A percentile compares a stretch with the other conserved stretches of the same genome.
These are phyloP conservation scores for Phytophthora pistaciae DNA, from an alignment of 352 stramenopile genomes.

Conservation along the genomic window DNA sequence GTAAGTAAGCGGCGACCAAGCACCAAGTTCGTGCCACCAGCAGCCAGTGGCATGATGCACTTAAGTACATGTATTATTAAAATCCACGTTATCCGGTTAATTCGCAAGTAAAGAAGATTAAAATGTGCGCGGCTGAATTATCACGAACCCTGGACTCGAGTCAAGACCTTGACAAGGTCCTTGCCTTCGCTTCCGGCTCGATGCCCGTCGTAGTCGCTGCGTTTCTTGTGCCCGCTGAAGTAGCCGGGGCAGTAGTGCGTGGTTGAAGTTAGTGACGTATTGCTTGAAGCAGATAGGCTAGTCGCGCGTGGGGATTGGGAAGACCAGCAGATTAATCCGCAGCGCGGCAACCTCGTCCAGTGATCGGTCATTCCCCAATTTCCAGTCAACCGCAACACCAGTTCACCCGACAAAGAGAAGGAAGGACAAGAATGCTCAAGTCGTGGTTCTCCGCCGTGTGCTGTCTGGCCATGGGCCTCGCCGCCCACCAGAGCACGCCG, in stretches of 20 bases:
- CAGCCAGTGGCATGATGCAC: no score
- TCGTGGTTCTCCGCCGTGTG: conserved; percentile 38
- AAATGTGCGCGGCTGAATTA: conserved; percentile 16
- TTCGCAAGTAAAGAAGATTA: conserved; percentile 10
- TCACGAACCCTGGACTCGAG: not conserved
- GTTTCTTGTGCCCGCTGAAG: conserved; percentile 14
- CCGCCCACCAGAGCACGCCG: conserved; percentile 6
- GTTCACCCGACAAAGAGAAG: conserved; percentile 7
- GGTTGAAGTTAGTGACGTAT: conserved; percentile 27
- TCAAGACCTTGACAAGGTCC: not conserved
- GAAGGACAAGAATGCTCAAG: conserved; percentile 38
- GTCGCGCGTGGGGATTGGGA: conserved; percentile 7
- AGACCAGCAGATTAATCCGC: conserved; percentile 5
- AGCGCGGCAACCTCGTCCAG: not conserved
- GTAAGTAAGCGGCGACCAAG: not conserved
- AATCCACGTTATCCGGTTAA: not conserved
- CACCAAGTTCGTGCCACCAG: not conserved
- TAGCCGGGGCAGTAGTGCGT: conserved; percentile 25
- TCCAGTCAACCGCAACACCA: conserved; percentile 24
- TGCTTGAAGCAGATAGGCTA: conserved; percentile 19
- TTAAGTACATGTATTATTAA: not conserved
- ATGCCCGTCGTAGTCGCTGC: not conserved
- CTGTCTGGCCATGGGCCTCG: conserved; percentile 29
- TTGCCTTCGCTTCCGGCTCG: not conserved
- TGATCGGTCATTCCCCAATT: conserved; percentile 27